Percentiles rank a stretch among this genome's conserved stretches.
phyloP scores from a whole-genome alignment of 176 grass and related monocot genomes.

The Triticum timopheevii region DNA sequence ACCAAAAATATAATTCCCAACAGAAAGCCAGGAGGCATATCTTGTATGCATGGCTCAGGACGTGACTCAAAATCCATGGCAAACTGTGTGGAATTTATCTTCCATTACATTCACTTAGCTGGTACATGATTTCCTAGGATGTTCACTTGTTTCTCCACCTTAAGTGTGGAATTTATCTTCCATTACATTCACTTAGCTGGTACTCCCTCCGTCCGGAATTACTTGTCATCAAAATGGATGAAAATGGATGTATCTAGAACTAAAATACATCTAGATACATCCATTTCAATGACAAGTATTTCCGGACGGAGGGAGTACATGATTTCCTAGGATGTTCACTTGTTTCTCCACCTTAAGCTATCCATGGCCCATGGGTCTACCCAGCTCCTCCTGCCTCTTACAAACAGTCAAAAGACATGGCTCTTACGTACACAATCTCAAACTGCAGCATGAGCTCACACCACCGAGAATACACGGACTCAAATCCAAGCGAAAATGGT shows the following conservation, averaged over 20 bases:
- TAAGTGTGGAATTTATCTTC: not conserved
- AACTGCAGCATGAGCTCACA: not conserved
- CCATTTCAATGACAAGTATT: too few species aligned
- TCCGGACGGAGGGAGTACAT: too few species aligned
- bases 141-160: not conserved
- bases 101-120: not conserved
- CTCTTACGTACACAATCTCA: not conserved
- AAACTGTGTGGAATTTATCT: conserved; percentile 6
- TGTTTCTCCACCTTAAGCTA: not conserved
- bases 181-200: not conserved
- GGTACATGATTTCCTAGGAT: not conserved
- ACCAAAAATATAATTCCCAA: not conserved
- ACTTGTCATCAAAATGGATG: too few species aligned
- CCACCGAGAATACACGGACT: not conserved
- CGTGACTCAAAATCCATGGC: not conserved
- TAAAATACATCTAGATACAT: too few species aligned
- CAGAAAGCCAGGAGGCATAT: not conserved
- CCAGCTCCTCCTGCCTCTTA: conserved; percentile 2
- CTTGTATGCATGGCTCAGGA: not conserved
- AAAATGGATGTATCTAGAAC: too few species aligned
- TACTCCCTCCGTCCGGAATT: too few species aligned
- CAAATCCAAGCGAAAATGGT: not conserved
- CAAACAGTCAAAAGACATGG: not conserved
- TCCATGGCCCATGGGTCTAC: conserved; percentile 13
- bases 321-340: not conserved